A percentile compares a stretch with the other conserved stretches of the same genome.
These are phyloP conservation scores for Sisymbrium altissimum DNA, from an alignment of 345 rosid genomes.

Conservation along the genomic window DNA sequence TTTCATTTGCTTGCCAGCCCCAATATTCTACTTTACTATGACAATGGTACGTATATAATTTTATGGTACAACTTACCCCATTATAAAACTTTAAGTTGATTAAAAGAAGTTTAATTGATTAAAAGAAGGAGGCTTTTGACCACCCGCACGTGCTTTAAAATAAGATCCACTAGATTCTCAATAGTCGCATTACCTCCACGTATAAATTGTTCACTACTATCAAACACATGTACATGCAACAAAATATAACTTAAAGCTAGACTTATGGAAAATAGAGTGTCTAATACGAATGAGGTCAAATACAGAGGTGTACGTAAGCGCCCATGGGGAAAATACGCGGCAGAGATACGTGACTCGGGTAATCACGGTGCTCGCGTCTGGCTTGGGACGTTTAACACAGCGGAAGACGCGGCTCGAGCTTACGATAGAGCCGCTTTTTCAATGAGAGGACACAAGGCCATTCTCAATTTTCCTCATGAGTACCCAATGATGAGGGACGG, in stretches of 20 bases:
- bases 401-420: constrained; percentile 60
- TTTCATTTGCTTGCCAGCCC: neutral
- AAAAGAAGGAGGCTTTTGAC: constrained; percentile 24
- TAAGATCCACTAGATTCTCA: constrained; percentile 25
- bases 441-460: constrained; percentile 54
- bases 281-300: constrained; percentile 35
- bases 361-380: constrained; percentile 64
- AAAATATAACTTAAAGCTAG: neutral
- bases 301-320: constrained; percentile 70
- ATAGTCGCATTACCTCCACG: constrained; percentile 19
- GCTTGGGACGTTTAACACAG: constrained; percentile 62
- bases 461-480: constrained; percentile 70
- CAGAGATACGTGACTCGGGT: constrained; percentile 76
- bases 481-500: constrained; percentile 20
- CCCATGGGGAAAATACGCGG: constrained; percentile 85
- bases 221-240: constrained; percentile 18
- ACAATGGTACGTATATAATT: neutral
- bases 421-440: constrained; percentile 59
- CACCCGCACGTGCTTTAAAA: constrained; percentile 25
- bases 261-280: constrained; percentile 21
- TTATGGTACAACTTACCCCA: neutral
- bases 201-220: constrained; percentile 20
- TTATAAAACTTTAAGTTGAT: neutral
- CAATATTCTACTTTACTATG: neutral
- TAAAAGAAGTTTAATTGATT: neutral